These are phyloP conservation scores for Westerdykella ornata DNA, from an alignment of 2,329 filamentous ascomycete genomes.

Conservation along the genomic window DNA sequence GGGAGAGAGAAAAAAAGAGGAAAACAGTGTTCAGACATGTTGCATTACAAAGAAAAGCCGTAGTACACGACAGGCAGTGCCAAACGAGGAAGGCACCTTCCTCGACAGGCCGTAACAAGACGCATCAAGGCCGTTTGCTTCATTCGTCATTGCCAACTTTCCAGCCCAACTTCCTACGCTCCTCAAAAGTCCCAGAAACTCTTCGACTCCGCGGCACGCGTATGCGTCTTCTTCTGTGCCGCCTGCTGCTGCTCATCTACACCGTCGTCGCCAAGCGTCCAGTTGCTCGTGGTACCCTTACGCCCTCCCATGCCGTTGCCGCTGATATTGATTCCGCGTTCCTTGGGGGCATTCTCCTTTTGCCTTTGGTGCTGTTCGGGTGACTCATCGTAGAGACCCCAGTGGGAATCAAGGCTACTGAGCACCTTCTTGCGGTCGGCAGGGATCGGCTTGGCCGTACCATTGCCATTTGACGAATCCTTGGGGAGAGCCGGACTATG, in stretches of 20 bases:
- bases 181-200: conserved; percentile 29
- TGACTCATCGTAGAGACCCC: conserved; percentile 26
- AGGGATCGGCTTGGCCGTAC: conserved; percentile 40
- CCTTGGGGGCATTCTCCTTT: conserved; percentile 24
- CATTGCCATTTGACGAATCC: conserved; percentile 27
- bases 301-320: conserved; percentile 40
- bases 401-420: conserved; percentile 41
- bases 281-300: conserved; percentile 32
- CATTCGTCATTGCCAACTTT: too few species aligned
- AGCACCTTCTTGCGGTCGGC: conserved; percentile 62
- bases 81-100: too few species aligned
- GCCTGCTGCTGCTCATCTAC: too few species aligned
- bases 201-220: conserved; percentile 8
- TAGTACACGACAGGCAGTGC: too few species aligned
- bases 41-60: too few species aligned
- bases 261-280: conserved; percentile 39
- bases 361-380: conserved; percentile 17
- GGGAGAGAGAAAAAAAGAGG: too few species aligned
- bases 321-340: conserved; percentile 35
- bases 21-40: too few species aligned
- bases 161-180: too few species aligned
- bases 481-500: conserved; percentile 47
- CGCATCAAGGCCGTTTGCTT: too few species aligned
- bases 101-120: too few species aligned
- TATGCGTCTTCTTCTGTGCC: conserved; percentile 3